phyloP scores from a whole-genome alignment of 2,329 filamentous ascomycete species.

The Xylariales sp. region DNA sequence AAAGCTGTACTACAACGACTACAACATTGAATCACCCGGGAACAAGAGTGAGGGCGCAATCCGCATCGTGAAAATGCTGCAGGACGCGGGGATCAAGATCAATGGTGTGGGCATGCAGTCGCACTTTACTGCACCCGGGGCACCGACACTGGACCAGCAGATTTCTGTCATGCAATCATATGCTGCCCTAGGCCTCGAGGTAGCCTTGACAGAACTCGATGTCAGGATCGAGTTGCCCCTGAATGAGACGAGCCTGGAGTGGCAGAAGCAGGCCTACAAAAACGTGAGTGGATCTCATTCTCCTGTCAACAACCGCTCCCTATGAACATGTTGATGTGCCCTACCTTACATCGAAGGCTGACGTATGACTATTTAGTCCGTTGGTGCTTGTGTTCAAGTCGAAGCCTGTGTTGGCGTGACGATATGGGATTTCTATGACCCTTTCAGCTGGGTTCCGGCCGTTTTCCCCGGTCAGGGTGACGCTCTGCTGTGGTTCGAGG shows the following conservation, averaged over 20 bases:
- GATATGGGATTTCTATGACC: conserved; percentile 32
- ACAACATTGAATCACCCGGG: conserved; percentile 44
- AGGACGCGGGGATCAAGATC: conserved; percentile 38
- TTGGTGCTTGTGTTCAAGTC: conserved; percentile 25
- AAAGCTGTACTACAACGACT: conserved; percentile 59
- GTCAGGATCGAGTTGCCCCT: conserved; percentile 34
- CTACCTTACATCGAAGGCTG: too few species aligned
- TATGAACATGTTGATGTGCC: too few species aligned
- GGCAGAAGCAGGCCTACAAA: conserved; percentile 26
- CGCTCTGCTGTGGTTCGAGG: conserved; percentile 37
- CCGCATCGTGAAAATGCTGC: conserved; percentile 29
- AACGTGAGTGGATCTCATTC: conserved; percentile 12
- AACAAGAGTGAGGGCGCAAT: conserved; percentile 30
- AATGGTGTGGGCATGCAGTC: conserved; percentile 49
- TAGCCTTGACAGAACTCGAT: conserved; percentile 52
- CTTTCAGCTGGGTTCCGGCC: conserved; percentile 36
- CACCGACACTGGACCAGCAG: conserved; percentile 34
- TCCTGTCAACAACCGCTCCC: neutral
- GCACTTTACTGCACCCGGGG: conserved; percentile 41
- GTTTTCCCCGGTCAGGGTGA: conserved; percentile 36
- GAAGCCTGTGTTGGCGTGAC: conserved; percentile 28
- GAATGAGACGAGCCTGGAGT: conserved; percentile 23
- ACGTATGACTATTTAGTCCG: conserved; percentile 14
- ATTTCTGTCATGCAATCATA: conserved; percentile 39
- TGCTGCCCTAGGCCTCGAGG: conserved; percentile 40